phyloP scores from a whole-genome alignment of 495 filamentous ascomycete genomes.

The Staphylotrichum tortipilum region DNA sequence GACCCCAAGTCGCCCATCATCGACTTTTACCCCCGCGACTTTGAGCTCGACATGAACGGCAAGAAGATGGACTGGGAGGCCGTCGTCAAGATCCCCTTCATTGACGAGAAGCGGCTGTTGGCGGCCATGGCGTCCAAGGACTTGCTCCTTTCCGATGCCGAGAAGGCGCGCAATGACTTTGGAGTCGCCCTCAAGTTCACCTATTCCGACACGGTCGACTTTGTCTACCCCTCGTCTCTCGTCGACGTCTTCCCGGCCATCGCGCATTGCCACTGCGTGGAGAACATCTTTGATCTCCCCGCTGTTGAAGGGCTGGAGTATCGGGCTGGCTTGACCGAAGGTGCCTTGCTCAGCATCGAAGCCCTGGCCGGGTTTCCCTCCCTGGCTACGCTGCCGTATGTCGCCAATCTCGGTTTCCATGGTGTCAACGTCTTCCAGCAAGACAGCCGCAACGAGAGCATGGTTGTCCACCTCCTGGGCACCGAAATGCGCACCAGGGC shows the following conservation, averaged over 20 bases:
- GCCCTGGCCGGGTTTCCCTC: slow-evolving; percentile 91
- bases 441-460: slow-evolving; percentile 92
- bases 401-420: slow-evolving; percentile 74
- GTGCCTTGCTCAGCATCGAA: slow-evolving; percentile 67
- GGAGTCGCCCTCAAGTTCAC: slow-evolving; percentile 90
- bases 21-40: slow-evolving; percentile 96
- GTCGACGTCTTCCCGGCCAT: slow-evolving; percentile 89
- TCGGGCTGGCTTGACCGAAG: slow-evolving; percentile 77
- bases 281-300: slow-evolving; percentile 92
- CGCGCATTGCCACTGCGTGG: slow-evolving; percentile 75
- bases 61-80: slow-evolving; percentile 99
- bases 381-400: slow-evolving; percentile 72
- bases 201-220: slow-evolving; percentile 67
- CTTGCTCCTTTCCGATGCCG: slow-evolving; percentile 60
- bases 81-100: slow-evolving; percentile 98
- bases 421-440: slow-evolving; percentile 95
- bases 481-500: slow-evolving; percentile 61
- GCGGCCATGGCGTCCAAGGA: slow-evolving; percentile 79
- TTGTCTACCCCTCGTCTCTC: slow-evolving; percentile 73
- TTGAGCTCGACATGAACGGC: slow-evolving; percentile 98
- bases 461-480: slow-evolving; percentile 77
- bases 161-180: slow-evolving; percentile 78
- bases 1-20: slow-evolving; percentile 87
- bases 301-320: slow-evolving; percentile 84
- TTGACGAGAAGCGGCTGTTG: slow-evolving; percentile 79